phyloP scores from a whole-genome alignment of 164 flowering plant species.

The Nymphaea thermarum region DNA sequence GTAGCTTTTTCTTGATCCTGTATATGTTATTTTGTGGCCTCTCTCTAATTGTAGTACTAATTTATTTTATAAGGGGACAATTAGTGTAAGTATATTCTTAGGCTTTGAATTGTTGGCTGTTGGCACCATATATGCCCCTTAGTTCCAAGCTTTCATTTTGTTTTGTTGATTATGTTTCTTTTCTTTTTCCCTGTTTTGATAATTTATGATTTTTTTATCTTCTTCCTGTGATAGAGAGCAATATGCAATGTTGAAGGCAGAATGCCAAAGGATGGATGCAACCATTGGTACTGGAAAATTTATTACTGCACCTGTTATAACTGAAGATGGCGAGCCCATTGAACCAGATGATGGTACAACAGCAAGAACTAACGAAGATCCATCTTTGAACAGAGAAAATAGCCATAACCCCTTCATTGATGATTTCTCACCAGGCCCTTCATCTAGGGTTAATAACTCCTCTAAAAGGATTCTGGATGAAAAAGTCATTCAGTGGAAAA shows the following conservation, averaged over 20 bases:
- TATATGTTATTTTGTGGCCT: neutral
- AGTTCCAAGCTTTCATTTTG: neutral
- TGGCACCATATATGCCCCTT: neutral
- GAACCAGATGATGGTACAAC: slow-evolving; percentile 1
- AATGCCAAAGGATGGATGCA: slow-evolving; percentile 65
- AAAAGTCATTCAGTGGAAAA: slow-evolving; percentile 66
- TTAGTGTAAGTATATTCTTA: neutral
- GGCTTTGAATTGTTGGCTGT: neutral
- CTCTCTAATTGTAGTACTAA: neutral
- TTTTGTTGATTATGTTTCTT: neutral
- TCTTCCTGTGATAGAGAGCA: slow-evolving; percentile 33
- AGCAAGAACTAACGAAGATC: no score
- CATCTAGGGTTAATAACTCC: no score
- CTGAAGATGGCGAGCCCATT: slow-evolving; percentile 55
- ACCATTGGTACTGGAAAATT: slow-evolving; percentile 64
- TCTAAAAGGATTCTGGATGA: slow-evolving; percentile 13
- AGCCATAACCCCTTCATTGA: no score
- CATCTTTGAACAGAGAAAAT: no score
- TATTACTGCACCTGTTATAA: slow-evolving; percentile 43
- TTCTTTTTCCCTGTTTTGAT: neutral
- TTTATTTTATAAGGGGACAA: neutral
- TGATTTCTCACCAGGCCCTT: no score
- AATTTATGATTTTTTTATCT: neutral
- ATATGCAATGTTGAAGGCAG: slow-evolving; percentile 54
- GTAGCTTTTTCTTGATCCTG: slow-evolving; percentile 19